phyloP scores from a whole-genome alignment of 169 alveolate genomes.

The Perkinsus olseni region DNA sequence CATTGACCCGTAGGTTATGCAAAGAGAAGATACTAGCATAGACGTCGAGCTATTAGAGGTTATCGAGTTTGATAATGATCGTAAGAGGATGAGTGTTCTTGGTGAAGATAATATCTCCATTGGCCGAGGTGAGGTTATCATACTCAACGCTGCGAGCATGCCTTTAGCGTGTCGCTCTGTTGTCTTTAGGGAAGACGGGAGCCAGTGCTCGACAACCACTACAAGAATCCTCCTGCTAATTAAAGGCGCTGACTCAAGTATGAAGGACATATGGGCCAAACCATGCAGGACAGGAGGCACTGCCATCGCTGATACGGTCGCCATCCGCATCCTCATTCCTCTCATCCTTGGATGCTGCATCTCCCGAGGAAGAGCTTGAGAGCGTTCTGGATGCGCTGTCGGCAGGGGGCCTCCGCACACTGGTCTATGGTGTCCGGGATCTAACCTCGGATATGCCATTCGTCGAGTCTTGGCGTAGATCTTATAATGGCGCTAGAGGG shows the following conservation, averaged over 20 bases:
- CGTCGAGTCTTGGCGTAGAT: neutral
- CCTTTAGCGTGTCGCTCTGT: no score
- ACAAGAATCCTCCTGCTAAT: constrained; percentile 45
- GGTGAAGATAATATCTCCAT: constrained; percentile 47
- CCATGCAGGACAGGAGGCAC: constrained; percentile 29
- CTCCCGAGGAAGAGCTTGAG: neutral
- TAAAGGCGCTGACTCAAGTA: constrained; percentile 69
- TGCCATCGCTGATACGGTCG: no score
- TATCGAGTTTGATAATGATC: constrained; percentile 75
- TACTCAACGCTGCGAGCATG: no score
- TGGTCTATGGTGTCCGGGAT: constrained; percentile 41
- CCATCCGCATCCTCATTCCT: neutral
- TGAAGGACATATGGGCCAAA: constrained; percentile 54
- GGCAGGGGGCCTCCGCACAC: constrained; percentile 14
- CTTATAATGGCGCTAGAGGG: neutral
- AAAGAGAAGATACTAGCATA: neutral
- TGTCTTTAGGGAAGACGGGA: no score
- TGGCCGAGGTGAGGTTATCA: no score
- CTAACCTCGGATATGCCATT: constrained; percentile 4
- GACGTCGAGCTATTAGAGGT: constrained; percentile 61
- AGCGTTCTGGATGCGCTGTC: constrained; percentile 36
- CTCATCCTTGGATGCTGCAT: no score
- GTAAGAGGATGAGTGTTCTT: constrained; percentile 89
- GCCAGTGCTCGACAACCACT: neutral
- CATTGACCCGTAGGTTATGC: neutral